Percentiles rank a stretch among this genome's conserved stretches.
These are phyloP conservation scores for Cladosporium sp. DNA, from an alignment of 2,329 filamentous ascomycete species.

Conservation along the genomic window DNA sequence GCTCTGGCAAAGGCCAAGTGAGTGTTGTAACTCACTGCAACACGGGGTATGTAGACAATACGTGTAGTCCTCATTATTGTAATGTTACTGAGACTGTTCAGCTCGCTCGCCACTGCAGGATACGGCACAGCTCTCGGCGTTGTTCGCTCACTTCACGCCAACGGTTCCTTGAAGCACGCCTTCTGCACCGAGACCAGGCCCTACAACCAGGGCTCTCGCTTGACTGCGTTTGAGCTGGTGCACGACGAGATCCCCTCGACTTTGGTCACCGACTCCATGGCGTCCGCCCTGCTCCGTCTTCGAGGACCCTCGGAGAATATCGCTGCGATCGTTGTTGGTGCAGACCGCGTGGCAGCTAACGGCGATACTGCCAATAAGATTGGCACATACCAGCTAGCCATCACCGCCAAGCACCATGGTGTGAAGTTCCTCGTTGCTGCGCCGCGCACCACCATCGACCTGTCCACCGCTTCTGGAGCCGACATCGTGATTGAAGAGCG, in stretches of 20 bases:
- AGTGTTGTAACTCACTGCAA: conserved; percentile 98
- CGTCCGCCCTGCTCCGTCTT: conserved; percentile 74
- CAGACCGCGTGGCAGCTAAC: conserved; percentile 92
- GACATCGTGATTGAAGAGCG: conserved; percentile 92
- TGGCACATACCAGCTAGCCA: conserved; percentile 87
- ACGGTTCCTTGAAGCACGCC: conserved; percentile 70
- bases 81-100: conserved; percentile 38
- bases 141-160: conserved; percentile 75
- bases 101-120: conserved; percentile 92
- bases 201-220: conserved; percentile 93
- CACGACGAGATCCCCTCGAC: conserved; percentile 90
- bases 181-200: conserved; percentile 97
- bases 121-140: conserved; percentile 95
- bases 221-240: conserved; percentile 95
- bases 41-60: conserved; percentile 65
- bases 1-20: conserved; percentile 51
- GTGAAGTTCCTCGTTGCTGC: conserved; percentile 95
- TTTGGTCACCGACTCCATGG: conserved; percentile 95
- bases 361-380: conserved; percentile 99
- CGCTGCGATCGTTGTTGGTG: conserved; percentile 86
- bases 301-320: conserved; percentile 65
- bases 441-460: conserved; percentile 89
- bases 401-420: conserved; percentile 84
- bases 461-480: conserved; percentile 72
- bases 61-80: neutral